Percentiles rank a stretch among this genome's conserved stretches.
Conservation (phyloP, 306 rosid species). For the Trifolium pratense region DNA sequence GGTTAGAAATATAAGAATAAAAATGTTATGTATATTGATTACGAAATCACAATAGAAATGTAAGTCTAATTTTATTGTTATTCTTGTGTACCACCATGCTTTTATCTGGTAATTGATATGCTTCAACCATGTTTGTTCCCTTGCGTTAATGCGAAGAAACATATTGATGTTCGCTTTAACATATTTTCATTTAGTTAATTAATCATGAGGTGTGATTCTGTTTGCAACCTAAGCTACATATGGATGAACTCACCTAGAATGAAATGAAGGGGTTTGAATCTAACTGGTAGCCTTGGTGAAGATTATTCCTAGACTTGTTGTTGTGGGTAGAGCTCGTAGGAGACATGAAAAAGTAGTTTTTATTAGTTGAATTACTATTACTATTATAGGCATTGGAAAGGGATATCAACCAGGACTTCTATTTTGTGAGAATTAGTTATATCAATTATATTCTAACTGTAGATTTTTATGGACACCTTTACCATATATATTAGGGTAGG, state of each 20-base stretch:
- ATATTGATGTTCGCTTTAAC: not conserved
- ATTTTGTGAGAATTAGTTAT: slow-evolving; percentile 21
- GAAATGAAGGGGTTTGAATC: slow-evolving; percentile 27
- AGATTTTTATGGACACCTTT: not conserved
- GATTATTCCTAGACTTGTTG: slow-evolving; percentile 13
- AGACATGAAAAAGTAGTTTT: slow-evolving; percentile 4
- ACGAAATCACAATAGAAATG: not conserved
- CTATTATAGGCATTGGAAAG: slow-evolving; percentile 14
- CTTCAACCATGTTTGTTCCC: slow-evolving; percentile 27
- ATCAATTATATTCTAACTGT: not conserved
- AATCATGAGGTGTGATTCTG: not conserved
- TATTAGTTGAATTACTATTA: slow-evolving; percentile 17
- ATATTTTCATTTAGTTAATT: slow-evolving; percentile 17
- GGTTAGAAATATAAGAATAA: slow-evolving; percentile 13
- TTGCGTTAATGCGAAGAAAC: slow-evolving; percentile 6
- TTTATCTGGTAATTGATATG: slow-evolving; percentile 14
- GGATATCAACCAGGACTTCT: slow-evolving; percentile 14
- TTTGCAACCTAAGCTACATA: slow-evolving; percentile 19
- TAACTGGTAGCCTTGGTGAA: not conserved
- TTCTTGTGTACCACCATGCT: slow-evolving; percentile 22
- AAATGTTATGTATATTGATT: slow-evolving; percentile 12
- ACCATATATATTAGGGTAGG: not conserved
- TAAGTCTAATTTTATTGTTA: not conserved
- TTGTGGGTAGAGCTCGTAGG: not conserved
- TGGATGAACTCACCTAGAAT: slow-evolving; percentile 6